A percentile compares a stretch with the other conserved stretches of the same genome.
Evolutionary conservation across 805 yeast species (phyloP).

Genomic region (Metschnikowia noctiluminum): DNA sequence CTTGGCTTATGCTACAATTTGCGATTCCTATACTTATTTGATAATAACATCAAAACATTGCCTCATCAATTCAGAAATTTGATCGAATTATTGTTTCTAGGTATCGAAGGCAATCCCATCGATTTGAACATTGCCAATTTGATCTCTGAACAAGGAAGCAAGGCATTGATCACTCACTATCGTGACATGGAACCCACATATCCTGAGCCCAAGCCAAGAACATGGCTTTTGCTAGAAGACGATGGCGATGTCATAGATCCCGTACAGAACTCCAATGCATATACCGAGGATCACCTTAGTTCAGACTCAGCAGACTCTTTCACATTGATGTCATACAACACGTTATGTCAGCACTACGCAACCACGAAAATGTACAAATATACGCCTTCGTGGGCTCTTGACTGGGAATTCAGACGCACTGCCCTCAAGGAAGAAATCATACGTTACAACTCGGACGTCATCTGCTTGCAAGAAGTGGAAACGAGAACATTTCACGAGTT

Average conservation of each 20-base stretch:
- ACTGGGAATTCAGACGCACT: constrained; percentile 87
- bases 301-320: constrained; percentile 42
- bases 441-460: constrained; percentile 63
- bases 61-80: constrained; percentile 87
- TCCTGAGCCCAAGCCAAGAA: constrained; percentile 67
- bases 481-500: constrained; percentile 79
- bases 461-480: constrained; percentile 96
- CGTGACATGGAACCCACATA: constrained; percentile 79
- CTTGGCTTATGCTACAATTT: constrained; percentile 79
- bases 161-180: constrained; percentile 72
- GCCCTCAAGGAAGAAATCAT: constrained; percentile 70
- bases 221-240: constrained; percentile 76
- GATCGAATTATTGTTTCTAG: constrained; percentile 80
- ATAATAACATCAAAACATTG: constrained; percentile 69
- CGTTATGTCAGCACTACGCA: constrained; percentile 93
- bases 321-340: constrained; percentile 83
- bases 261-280: constrained; percentile 28
- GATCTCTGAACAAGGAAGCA: constrained; percentile 78
- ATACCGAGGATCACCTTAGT: constrained; percentile 26
- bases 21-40: constrained; percentile 81
- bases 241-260: constrained; percentile 61
- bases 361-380: constrained; percentile 87
- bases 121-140: constrained; percentile 61
- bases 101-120: constrained; percentile 90
- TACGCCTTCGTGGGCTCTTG: constrained; percentile 96